Percentiles rank a stretch among this genome's conserved stretches.
Evolutionary conservation across 2,329 filamentous ascomycete genomes (phyloP).

Genomic region (Ceratocystis eucalypticola): DNA sequence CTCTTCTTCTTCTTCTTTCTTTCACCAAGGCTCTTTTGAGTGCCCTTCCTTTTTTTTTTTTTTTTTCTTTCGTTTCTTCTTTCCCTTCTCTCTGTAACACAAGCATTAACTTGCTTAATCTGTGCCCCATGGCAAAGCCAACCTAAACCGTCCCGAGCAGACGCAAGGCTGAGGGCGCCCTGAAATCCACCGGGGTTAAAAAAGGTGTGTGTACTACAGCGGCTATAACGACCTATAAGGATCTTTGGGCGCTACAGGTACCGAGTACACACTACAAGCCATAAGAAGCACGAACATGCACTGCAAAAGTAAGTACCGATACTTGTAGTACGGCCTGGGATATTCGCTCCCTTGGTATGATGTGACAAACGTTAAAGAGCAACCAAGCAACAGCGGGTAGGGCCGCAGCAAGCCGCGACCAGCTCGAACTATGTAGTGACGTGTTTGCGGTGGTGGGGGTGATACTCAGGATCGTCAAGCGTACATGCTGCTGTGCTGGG

Average conservation of each 20-base stretch:
- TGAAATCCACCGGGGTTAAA: not conserved
- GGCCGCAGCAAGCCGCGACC: not conserved
- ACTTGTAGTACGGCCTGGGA: too few species aligned
- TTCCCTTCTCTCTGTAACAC: not conserved
- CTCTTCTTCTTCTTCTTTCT: not conserved
- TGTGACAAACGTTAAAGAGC: not conserved
- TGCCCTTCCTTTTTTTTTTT: not conserved
- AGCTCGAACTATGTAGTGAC: too few species aligned
- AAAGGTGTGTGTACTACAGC: not conserved
- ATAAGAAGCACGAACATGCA: too few species aligned
- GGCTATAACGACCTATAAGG: not conserved
- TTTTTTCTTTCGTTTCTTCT: not conserved
- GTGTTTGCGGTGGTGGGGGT: not conserved
- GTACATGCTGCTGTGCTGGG: not conserved
- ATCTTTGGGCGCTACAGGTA: not conserved
- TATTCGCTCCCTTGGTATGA: not conserved
- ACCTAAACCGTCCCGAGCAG: not conserved
- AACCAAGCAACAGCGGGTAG: not conserved
- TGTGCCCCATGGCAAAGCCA: not conserved
- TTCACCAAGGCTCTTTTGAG: not conserved
- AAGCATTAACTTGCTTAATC: not conserved
- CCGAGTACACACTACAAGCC: not conserved
- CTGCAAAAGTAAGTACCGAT: too few species aligned
- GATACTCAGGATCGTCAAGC: not conserved
- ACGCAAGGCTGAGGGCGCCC: slow-evolving; percentile 4